phyloP scores from a whole-genome alignment of 495 filamentous ascomycete species.

The Cercophora samala region DNA sequence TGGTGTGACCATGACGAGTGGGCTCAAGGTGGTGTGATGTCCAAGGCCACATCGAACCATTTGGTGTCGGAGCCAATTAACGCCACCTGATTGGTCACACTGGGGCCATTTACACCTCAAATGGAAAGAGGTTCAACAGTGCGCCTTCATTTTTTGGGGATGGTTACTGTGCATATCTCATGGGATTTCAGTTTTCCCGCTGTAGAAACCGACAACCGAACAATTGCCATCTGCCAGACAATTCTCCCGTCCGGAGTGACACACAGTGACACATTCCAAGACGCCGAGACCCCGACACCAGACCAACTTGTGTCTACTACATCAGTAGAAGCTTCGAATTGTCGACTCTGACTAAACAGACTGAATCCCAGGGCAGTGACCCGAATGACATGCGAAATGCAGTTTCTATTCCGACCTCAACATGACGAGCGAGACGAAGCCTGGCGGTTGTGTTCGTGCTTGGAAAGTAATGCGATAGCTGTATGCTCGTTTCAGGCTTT shows the following conservation, averaged over 20 bases:
- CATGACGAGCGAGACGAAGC: not conserved
- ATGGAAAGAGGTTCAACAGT: not conserved
- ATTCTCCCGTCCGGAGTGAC: not conserved
- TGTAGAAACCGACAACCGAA: no score
- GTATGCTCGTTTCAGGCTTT: no score
- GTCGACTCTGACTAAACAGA: no score
- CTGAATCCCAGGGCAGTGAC: no score
- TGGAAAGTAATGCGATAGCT: no score
- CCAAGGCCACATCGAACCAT: conserved; percentile 2
- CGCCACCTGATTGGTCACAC: conserved; percentile 1
- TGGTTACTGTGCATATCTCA: not conserved
- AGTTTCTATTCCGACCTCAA: not conserved
- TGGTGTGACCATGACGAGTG: conserved; percentile 19
- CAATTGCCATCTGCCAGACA: not conserved
- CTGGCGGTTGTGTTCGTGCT: not conserved
- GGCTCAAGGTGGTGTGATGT: conserved; percentile 17
- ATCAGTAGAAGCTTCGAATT: no score
- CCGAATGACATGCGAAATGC: no score
- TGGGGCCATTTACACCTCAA: not conserved
- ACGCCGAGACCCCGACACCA: not conserved
- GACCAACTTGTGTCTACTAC: not conserved
- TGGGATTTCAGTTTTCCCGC: not conserved
- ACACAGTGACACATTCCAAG: not conserved
- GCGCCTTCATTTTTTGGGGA: not conserved
- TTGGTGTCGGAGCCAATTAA: not conserved